Percentiles rank a stretch among this genome's conserved stretches.
Evolutionary conservation across 2,329 filamentous ascomycete species (phyloP).

Genomic region (Zasmidium angulare): DNA sequence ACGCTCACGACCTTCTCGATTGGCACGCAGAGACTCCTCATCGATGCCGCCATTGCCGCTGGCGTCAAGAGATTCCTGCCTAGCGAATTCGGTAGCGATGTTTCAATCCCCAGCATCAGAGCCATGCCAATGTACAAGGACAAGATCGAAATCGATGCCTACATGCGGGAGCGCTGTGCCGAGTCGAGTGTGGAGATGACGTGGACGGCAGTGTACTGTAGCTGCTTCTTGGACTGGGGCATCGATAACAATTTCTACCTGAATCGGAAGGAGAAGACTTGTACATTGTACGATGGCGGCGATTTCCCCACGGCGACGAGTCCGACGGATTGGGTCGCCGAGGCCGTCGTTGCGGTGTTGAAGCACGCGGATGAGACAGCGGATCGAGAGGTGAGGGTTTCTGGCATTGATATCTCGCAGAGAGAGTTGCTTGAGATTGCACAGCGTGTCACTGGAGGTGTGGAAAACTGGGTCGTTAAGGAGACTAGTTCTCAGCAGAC

Average conservation of each 20-base stretch:
- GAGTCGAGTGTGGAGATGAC: background rate
- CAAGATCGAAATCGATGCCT: background rate
- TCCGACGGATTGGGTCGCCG: background rate
- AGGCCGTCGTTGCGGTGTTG: background rate
- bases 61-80: background rate
- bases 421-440: background rate
- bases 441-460: background rate
- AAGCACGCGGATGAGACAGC: background rate
- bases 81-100: background rate
- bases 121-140: conserved; percentile 1
- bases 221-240: background rate
- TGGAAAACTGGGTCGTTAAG: background rate
- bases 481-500: background rate
- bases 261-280: background rate
- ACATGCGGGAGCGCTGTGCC: background rate
- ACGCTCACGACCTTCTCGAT: background rate
- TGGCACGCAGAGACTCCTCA: background rate
- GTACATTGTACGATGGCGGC: background rate
- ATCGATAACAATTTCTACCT: conserved; percentile 3
- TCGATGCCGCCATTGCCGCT: conserved; percentile 1
- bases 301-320: background rate
- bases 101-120: background rate
- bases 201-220: background rate
- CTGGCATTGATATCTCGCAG: background rate
- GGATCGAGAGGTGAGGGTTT: background rate